Conservation (phyloP, 208 protist genomes). For the Porcisia hertigi region DNA sequence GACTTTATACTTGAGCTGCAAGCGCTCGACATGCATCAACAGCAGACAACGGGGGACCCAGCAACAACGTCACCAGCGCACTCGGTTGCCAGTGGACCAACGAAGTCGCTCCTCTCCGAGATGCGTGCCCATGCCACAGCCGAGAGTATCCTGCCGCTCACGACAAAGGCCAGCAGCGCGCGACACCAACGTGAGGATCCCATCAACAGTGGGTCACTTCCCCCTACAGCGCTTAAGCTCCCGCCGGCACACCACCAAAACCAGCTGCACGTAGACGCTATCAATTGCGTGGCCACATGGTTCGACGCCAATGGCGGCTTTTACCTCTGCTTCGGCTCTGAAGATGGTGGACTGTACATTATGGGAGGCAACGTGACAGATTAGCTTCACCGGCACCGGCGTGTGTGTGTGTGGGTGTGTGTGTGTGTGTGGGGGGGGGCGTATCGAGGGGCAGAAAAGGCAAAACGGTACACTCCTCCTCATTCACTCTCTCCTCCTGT, state of each 20-base stretch:
- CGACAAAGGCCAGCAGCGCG: slow-evolving; percentile 6
- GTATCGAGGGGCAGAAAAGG: too few relatives aligned
- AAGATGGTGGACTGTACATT: slow-evolving; percentile 55
- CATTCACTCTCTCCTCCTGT: too few relatives aligned
- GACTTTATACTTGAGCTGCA: slow-evolving; percentile 23
- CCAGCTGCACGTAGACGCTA: slow-evolving; percentile 53
- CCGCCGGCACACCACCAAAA: slow-evolving; percentile 31
- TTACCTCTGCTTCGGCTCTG: slow-evolving; percentile 52
- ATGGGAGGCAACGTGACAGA: slow-evolving; percentile 30
- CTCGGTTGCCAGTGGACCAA: neutral
- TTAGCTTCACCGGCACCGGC: neutral
- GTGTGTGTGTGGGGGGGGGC: neutral
- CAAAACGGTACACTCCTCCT: too few relatives aligned
- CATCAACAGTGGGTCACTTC: neutral
- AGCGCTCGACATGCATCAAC: slow-evolving; percentile 9
- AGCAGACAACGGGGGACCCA: neutral
- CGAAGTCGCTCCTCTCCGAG: slow-evolving; percentile 4
- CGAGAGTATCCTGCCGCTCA: slow-evolving; percentile 19
- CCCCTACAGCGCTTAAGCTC: slow-evolving; percentile 1
- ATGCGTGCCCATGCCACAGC: slow-evolving; percentile 20
- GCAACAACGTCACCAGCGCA: neutral
- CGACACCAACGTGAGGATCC: slow-evolving; percentile 14
- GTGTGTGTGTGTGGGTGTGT: neutral
- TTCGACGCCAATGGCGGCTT: slow-evolving; percentile 45
- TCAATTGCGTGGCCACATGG: slow-evolving; percentile 68